Conservation (phyloP, 2,329 filamentous ascomycete genomes). For the Fusarium lateritium region DNA sequence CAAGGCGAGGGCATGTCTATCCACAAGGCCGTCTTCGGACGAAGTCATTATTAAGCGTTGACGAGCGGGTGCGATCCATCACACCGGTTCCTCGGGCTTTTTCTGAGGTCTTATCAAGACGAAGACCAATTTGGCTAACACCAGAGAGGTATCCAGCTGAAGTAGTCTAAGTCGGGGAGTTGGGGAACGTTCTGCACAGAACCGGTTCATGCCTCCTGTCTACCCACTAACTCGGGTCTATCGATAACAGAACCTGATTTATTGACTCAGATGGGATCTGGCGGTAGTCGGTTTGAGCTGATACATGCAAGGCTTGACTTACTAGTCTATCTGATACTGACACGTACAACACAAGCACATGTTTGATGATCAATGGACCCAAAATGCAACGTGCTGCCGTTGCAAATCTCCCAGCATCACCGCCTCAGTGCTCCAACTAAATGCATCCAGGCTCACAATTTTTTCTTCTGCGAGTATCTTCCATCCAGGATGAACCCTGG, state of each 20-base stretch:
- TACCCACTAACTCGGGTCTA: conserved; percentile 26
- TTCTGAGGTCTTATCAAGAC: conserved; percentile 5
- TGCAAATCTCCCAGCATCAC: conserved; percentile 14
- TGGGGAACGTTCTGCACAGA: conserved; percentile 20
- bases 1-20: neutral
- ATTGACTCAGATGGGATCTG: conserved; percentile 24
- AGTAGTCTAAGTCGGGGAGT: conserved; percentile 12
- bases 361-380: neutral
- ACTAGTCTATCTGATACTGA: conserved; percentile 14
- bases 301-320: conserved; percentile 8
- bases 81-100: conserved; percentile 29
- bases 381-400: conserved; percentile 1
- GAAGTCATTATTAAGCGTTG: conserved; percentile 19
- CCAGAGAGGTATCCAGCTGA: conserved; percentile 18
- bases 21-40: conserved; percentile 22
- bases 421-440: conserved; percentile 20
- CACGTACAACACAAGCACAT: conserved; percentile 2
- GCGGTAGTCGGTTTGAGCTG: conserved; percentile 17
- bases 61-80: conserved; percentile 28
- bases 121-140: conserved; percentile 15
- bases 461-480: conserved; percentile 5
- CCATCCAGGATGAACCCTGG: conserved; percentile 18
- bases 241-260: conserved; percentile 7
- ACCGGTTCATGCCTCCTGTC: conserved; percentile 3
- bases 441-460: conserved; percentile 8